phyloP scores from a whole-genome alignment of 768 basidiomycete species.

The Mycena venus region DNA sequence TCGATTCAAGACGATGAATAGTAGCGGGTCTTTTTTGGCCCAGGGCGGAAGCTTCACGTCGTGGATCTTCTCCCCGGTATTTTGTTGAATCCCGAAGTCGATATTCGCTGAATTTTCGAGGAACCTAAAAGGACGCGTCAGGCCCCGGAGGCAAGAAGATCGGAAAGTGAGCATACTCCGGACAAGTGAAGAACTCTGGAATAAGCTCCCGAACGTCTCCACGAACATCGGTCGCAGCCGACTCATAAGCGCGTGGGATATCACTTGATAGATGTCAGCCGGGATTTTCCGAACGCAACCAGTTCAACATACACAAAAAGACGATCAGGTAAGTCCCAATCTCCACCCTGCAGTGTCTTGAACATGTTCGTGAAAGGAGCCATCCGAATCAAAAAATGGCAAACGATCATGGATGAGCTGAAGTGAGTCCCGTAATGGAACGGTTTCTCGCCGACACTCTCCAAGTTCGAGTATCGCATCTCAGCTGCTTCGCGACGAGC shows the following conservation, averaged over 20 bases:
- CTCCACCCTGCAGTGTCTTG: slow-evolving; percentile 93
- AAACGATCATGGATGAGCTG: slow-evolving; percentile 97
- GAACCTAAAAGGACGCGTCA: slow-evolving; percentile 64
- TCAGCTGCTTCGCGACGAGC: slow-evolving; percentile 82
- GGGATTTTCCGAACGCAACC: not conserved
- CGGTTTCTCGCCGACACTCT: slow-evolving; percentile 87
- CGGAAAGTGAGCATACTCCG: slow-evolving; percentile 66
- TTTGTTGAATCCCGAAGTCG: slow-evolving; percentile 84
- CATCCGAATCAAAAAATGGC: slow-evolving; percentile 92
- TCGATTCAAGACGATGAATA: slow-evolving; percentile 87
- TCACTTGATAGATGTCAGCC: slow-evolving; percentile 60
- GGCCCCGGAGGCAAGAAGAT: not conserved
- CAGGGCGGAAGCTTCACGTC: slow-evolving; percentile 92
- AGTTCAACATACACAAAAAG: slow-evolving; percentile 72
- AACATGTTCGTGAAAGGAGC: slow-evolving; percentile 96
- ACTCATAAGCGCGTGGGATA: slow-evolving; percentile 84
- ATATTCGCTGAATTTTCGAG: slow-evolving; percentile 83
- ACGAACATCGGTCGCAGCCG: slow-evolving; percentile 86
- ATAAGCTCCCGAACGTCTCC: slow-evolving; percentile 96
- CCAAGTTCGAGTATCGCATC: slow-evolving; percentile 79
- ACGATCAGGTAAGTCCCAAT: slow-evolving; percentile 94
- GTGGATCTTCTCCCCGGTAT: slow-evolving; percentile 83
- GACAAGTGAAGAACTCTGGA: slow-evolving; percentile 89
- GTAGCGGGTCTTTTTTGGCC: slow-evolving; percentile 86
- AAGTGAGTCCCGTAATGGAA: slow-evolving; percentile 97